phyloP scores from a whole-genome alignment of 169 alveolate genomes.

The Plasmodium reichenowi region DNA sequence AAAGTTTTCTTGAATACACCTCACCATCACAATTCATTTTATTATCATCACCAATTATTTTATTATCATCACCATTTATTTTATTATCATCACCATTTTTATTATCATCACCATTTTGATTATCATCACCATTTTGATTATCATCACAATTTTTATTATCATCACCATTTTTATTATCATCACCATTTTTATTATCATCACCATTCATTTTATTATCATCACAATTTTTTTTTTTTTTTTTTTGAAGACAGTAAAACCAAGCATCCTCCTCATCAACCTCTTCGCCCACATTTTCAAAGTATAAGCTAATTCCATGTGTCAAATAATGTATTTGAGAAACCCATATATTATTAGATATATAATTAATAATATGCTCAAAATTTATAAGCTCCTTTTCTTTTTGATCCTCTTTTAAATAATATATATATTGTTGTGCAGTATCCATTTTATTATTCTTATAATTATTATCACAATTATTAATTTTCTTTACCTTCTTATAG shows the following conservation, averaged over 20 bases:
- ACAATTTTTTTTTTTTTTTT: neutral
- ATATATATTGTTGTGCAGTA: too few relatives aligned
- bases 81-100: too few relatives aligned
- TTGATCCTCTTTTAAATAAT: too few relatives aligned
- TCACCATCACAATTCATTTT: too few relatives aligned
- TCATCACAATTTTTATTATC: neutral
- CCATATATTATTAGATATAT: neutral
- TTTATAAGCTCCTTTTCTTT: neutral
- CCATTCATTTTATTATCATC: neutral
- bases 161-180: neutral
- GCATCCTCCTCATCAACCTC: constrained; percentile 35
- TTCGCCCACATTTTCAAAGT: constrained; percentile 72
- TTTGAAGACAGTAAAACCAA: constrained; percentile 52
- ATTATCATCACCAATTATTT: too few relatives aligned
- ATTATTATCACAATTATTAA: too few relatives aligned
- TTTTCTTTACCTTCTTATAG: too few relatives aligned
- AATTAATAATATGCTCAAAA: too few relatives aligned
- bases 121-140: neutral
- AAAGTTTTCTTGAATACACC: neutral
- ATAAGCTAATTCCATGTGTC: constrained; percentile 27
- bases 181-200: neutral
- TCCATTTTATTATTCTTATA: too few relatives aligned
- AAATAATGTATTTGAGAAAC: constrained; percentile 32
- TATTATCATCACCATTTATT: too few relatives aligned
- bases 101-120: too few relatives aligned